Base-by-base conservation (phyloP, 164 flowering plant species). In the Platanus orientalis region DNA sequence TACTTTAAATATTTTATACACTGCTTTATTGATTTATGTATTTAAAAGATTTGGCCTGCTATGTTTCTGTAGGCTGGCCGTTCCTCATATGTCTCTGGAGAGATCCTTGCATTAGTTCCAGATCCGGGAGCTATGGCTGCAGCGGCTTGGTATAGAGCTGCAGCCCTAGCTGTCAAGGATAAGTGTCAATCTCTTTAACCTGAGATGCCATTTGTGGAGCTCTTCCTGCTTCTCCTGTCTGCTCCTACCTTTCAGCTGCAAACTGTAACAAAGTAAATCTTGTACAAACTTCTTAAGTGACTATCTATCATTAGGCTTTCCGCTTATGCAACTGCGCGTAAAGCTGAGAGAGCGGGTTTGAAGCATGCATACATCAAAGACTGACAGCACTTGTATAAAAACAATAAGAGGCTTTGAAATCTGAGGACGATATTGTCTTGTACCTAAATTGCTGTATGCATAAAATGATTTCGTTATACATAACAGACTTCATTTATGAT, bases 91-190 rank as follows among this genome's bases (percentile, higher is more conserved):
- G 73, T 93, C 10, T 74, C 96, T 25, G 75, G 74, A 10, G 91
- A 85, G 60, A 70, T 77, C 52, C 86, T 90, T 50, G 76, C 95
- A 34, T 71, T 89, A 12, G 92, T 88, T 64, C 95, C 97, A 7
- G 98, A 90, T 67, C 98, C 98, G 17, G 98, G 97, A 30, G 98
- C 98, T 39, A 84, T 89, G 95, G 98, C 96, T 65, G 94, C 85
- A 60, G 95, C 98, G 23, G 30, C 81, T 42, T 94, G 98, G 98
- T 94, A 90, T 72, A 75, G 79, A 62, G 97, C 98, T 54, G 98
- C 95, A 26, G 97, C 97, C 49, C 61, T 83, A 24, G 92, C 97
- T 36, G 84, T 89, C 7, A 83, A 85, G 66, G 73, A 69, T 30
- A 75, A 76, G 51, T 61, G 25, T 63, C 72, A 66, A 59, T 58